Conservation (phyloP, 2,329 filamentous ascomycete species). For the Phaeosphaeria sp. region DNA sequence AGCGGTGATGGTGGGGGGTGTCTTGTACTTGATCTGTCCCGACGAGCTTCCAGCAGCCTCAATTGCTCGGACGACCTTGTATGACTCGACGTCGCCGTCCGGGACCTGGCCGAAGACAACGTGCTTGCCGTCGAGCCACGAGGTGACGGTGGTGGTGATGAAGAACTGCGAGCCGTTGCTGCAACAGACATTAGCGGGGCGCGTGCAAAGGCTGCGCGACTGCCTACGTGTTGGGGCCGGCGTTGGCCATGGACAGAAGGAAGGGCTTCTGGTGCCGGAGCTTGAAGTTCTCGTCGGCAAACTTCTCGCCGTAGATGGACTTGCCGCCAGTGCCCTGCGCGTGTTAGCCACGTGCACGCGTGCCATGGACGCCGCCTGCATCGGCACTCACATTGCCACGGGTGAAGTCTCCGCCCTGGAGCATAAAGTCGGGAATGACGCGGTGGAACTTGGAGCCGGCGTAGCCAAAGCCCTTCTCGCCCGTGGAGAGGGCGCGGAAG, state of each 20-base stretch:
- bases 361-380: neutral
- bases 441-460: slow-evolving; percentile 86
- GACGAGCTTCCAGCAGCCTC: slow-evolving; percentile 64
- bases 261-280: slow-evolving; percentile 75
- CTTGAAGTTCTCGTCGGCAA: slow-evolving; percentile 90
- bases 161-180: slow-evolving; percentile 78
- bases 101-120: slow-evolving; percentile 82
- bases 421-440: slow-evolving; percentile 92
- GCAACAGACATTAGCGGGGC: slow-evolving; percentile 21
- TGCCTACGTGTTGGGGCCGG: slow-evolving; percentile 85
- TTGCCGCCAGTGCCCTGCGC: slow-evolving; percentile 83
- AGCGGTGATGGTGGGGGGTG: slow-evolving; percentile 60
- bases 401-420: slow-evolving; percentile 96
- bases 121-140: slow-evolving; percentile 79
- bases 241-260: slow-evolving; percentile 94
- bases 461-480: slow-evolving; percentile 84
- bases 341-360: slow-evolving; percentile 27
- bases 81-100: slow-evolving; percentile 59
- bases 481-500: slow-evolving; percentile 84
- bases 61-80: slow-evolving; percentile 64
- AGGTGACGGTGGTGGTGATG: slow-evolving; percentile 72
- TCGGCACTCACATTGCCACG: slow-evolving; percentile 76
- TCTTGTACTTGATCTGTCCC: slow-evolving; percentile 60
- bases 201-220: neutral
- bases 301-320: slow-evolving; percentile 96